A percentile compares a stretch with the other conserved stretches of the same genome.
phyloP scores from a whole-genome alignment of 257 asterid species.

The Nicotiana obtusifolia region DNA sequence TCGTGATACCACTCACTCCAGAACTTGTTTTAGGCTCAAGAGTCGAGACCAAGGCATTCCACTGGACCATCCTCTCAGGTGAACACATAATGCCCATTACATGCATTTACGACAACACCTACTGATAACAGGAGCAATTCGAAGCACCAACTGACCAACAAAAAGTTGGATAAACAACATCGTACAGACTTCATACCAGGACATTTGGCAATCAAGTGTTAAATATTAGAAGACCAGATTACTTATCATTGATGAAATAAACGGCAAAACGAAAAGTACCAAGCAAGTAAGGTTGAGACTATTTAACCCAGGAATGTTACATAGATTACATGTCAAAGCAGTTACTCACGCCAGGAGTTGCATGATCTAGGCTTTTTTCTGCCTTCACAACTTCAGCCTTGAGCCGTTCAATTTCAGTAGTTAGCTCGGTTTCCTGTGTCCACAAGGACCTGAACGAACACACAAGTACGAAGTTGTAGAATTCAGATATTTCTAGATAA shows the following conservation, averaged over 20 bases:
- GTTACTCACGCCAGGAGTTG: conserved; percentile 92
- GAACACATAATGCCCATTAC: neutral
- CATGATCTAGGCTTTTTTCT: conserved; percentile 93
- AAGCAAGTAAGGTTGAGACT: neutral
- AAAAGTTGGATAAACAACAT: neutral
- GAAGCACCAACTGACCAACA: neutral
- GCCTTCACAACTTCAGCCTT: conserved; percentile 85
- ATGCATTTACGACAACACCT: neutral
- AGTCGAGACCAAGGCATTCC: neutral
- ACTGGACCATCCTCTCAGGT: neutral
- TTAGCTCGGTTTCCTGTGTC: conserved; percentile 70
- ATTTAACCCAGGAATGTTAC: neutral
- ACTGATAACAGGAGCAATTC: neutral
- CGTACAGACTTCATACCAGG: neutral
- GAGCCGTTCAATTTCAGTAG: conserved; percentile 75
- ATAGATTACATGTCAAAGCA: neutral
- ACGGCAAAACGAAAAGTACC: neutral
- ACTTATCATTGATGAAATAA: conserved; percentile 1
- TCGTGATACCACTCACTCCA: neutral
- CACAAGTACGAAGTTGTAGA: conserved; percentile 20
- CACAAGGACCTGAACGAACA: conserved; percentile 61
- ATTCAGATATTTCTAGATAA: conserved; percentile 1
- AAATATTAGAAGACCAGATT: neutral
- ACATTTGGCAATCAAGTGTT: neutral
- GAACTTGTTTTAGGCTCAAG: neutral